These are phyloP conservation scores for Albifimbria verrucaria DNA, from an alignment of 2,329 filamentous ascomycete species.

Conservation along the genomic window DNA sequence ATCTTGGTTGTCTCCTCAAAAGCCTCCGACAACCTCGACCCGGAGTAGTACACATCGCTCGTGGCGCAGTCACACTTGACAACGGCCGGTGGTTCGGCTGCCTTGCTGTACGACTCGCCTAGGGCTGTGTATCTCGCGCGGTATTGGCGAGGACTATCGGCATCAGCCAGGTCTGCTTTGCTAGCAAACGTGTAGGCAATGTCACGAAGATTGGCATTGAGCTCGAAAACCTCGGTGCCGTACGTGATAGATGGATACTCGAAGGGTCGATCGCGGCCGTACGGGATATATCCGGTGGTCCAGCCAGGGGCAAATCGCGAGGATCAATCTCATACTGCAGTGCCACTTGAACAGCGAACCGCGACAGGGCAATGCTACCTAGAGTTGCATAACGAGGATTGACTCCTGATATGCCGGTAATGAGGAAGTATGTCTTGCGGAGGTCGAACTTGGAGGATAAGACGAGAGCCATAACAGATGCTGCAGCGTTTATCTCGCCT, in stretches of 20 bases:
- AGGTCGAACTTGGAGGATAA: slow-evolving; percentile 63
- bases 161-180: slow-evolving; percentile 51
- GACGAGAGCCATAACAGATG: slow-evolving; percentile 61
- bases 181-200: slow-evolving; percentile 48
- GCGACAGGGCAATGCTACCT: slow-evolving; percentile 63
- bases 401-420: slow-evolving; percentile 71
- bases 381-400: slow-evolving; percentile 66
- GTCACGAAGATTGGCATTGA: slow-evolving; percentile 57
- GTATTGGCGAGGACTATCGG: slow-evolving; percentile 45
- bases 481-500: slow-evolving; percentile 71
- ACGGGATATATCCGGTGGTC: slow-evolving; percentile 66
- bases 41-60: slow-evolving; percentile 70
- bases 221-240: slow-evolving; percentile 67
- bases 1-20: slow-evolving; percentile 63
- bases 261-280: slow-evolving; percentile 51
- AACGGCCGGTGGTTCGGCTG: slow-evolving; percentile 48
- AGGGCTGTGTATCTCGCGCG: slow-evolving; percentile 48
- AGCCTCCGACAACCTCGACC: slow-evolving; percentile 54
- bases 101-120: slow-evolving; percentile 36
- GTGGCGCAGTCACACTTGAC: slow-evolving; percentile 66
- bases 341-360: slow-evolving; percentile 70
- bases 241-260: slow-evolving; percentile 59
- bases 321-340: slow-evolving; percentile 74
- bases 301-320: slow-evolving; percentile 65
- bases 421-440: slow-evolving; percentile 64